These are phyloP conservation scores for Silene latifolia DNA, from an alignment of 148 eudicot genomes.

Conservation along the genomic window DNA sequence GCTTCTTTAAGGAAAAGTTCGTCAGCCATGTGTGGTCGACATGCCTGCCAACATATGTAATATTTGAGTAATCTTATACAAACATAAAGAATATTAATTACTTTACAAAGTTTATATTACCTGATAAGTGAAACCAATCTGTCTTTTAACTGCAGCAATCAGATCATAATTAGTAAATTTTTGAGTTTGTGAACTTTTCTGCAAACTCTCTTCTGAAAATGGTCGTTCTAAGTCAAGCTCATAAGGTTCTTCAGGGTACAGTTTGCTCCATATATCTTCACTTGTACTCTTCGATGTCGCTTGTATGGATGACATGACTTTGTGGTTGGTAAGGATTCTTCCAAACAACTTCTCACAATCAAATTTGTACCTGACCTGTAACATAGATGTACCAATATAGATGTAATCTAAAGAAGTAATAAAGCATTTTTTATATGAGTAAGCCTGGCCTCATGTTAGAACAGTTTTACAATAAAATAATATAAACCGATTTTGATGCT, in stretches of 20 bases:
- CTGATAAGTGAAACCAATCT: constrained; percentile 73
- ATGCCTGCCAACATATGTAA: constrained; percentile 40
- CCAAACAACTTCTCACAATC: constrained; percentile 78
- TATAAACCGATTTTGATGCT: no score
- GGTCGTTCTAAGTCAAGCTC: constrained; percentile 37
- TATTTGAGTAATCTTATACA: background rate
- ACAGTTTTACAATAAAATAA: no score
- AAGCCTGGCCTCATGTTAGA: no score
- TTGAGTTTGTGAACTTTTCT: constrained; percentile 22
- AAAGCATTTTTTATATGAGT: no score
- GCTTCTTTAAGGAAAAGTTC: constrained; percentile 68
- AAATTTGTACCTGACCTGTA: constrained; percentile 66
- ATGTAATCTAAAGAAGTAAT: background rate
- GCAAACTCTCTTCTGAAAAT: constrained; percentile 19
- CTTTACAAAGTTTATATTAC: constrained; percentile 26
- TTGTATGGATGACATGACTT: constrained; percentile 61
- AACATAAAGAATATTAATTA: background rate
- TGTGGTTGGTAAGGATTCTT: constrained; percentile 57
- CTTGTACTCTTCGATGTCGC: constrained; percentile 42
- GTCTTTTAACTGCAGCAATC: constrained; percentile 69
- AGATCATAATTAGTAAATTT: constrained; percentile 74
- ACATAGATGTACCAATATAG: constrained; percentile 9
- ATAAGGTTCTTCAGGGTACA: constrained; percentile 74
- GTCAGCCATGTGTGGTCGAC: constrained; percentile 59
- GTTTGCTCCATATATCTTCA: constrained; percentile 53